A percentile compares a stretch with the other conserved stretches of the same genome.
phyloP scores from a whole-genome alignment of 2,329 filamentous ascomycete genomes.

The Aureobasidium uvarum region DNA sequence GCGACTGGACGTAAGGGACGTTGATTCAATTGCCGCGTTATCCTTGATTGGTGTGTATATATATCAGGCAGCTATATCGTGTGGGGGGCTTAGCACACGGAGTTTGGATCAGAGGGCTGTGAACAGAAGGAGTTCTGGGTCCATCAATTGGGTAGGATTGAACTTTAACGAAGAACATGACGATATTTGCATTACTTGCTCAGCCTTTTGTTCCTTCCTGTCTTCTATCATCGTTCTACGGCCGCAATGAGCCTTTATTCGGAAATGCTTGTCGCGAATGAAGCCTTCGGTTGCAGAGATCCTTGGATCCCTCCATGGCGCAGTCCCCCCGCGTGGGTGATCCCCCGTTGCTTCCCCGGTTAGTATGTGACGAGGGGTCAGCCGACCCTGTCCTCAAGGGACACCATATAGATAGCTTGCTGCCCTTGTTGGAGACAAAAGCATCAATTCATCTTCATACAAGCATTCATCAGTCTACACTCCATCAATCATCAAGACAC shows the following conservation, averaged over 20 bases:
- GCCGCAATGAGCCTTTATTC: not conserved
- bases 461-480: not conserved
- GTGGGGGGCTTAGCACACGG: conserved; percentile 9
- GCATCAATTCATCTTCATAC: not conserved
- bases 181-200: not conserved
- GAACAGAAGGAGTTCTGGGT: not conserved
- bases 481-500: not conserved
- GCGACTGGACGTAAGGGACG: conserved; percentile 46
- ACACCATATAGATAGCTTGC: not conserved
- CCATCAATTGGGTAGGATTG: not conserved
- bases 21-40: not conserved
- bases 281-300: not conserved
- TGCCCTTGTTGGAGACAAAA: not conserved
- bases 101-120: conserved; percentile 10
- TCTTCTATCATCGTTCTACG: not conserved
- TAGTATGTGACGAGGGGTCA: not conserved
- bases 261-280: not conserved
- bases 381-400: not conserved
- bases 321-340: not conserved
- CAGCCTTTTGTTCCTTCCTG: not conserved
- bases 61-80: not conserved
- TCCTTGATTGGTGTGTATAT: not conserved
- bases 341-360: not conserved
- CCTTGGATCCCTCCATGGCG: not conserved
- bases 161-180: conserved; percentile 5